phyloP scores from a whole-genome alignment of 345 rosid species.

The Eucalyptus decipiens region DNA sequence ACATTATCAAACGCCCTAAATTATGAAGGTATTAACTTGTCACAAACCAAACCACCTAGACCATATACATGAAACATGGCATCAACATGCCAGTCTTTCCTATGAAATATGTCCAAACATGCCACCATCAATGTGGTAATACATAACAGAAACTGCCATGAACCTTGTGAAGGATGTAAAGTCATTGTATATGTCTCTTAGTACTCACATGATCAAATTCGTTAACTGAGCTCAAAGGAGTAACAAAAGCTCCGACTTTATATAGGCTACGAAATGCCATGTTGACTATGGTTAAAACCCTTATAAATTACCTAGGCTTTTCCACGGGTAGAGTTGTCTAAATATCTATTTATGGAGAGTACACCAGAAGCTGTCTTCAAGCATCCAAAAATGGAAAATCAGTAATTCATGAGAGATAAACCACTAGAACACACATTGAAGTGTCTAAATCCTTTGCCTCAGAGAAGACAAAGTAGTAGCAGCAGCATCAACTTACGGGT shows the following conservation, averaged over 20 bases:
- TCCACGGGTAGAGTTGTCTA: neutral
- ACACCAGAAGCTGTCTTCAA: too few species aligned
- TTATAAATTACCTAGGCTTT: neutral
- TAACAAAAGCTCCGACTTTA: neutral
- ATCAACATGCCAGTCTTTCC: too few species aligned
- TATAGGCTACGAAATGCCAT: neutral
- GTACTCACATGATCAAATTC: neutral
- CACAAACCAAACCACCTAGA: too few species aligned
- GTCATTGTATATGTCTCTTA: neutral
- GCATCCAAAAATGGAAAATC: neutral
- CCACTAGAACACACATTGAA: constrained; percentile 78
- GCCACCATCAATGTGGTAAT: too few species aligned
- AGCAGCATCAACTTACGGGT: constrained; percentile 60
- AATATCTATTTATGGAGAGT: too few species aligned
- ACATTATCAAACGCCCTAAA: too few species aligned
- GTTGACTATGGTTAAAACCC: neutral
- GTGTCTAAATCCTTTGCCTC: constrained; percentile 71
- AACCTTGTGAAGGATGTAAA: neutral
- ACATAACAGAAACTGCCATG: too few species aligned
- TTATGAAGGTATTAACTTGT: too few species aligned
- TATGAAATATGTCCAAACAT: too few species aligned
- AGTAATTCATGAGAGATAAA: constrained; percentile 74
- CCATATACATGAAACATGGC: too few species aligned
- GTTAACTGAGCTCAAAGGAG: neutral
- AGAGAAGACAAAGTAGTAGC: constrained; percentile 55